Evolutionary conservation across 2,329 filamentous ascomycete genomes (phyloP).

Genomic region (Penicillium palitans): DNA sequence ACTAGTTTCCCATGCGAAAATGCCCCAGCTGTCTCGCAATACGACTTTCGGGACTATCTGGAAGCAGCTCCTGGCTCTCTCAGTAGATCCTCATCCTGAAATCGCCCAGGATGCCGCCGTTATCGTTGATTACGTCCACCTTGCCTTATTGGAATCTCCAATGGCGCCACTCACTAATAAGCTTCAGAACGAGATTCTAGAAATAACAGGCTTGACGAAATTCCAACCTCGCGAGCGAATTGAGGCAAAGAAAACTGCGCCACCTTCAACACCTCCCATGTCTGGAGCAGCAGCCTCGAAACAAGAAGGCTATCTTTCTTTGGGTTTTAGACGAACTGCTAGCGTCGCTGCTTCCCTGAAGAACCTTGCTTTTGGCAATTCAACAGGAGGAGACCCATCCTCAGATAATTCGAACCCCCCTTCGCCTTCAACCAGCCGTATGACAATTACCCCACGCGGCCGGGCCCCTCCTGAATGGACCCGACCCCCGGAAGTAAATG

Average conservation of each 20-base stretch:
- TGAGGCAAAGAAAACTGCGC: constrained; percentile 37
- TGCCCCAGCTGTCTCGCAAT: constrained; percentile 64
- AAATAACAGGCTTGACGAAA: constrained; percentile 38
- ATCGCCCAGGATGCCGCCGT: constrained; percentile 80
- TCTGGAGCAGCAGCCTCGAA: constrained; percentile 49
- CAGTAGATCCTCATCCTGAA: constrained; percentile 91
- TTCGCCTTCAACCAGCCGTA: constrained; percentile 34
- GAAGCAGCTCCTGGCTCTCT: constrained; percentile 88
- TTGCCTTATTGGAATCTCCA: constrained; percentile 73
- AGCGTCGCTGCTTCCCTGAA: constrained; percentile 66
- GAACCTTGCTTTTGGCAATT: constrained; percentile 57
- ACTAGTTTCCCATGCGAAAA: constrained; percentile 29
- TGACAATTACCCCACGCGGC: constrained; percentile 49
- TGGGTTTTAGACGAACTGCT: constrained; percentile 62
- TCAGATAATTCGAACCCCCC: constrained; percentile 29
- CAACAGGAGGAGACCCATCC: constrained; percentile 36
- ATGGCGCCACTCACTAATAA: constrained; percentile 69
- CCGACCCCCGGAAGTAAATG: constrained; percentile 72
- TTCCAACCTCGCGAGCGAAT: constrained; percentile 39
- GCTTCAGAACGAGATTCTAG: constrained; percentile 66
- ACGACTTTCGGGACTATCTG: constrained; percentile 92
- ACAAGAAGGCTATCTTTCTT: constrained; percentile 61
- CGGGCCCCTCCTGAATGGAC: constrained; percentile 60
- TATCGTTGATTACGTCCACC: constrained; percentile 84
- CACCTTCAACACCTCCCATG: constrained; percentile 51